phyloP scores from a whole-genome alignment of 2,329 filamentous ascomycete species.

The Neospermospora avenae region DNA sequence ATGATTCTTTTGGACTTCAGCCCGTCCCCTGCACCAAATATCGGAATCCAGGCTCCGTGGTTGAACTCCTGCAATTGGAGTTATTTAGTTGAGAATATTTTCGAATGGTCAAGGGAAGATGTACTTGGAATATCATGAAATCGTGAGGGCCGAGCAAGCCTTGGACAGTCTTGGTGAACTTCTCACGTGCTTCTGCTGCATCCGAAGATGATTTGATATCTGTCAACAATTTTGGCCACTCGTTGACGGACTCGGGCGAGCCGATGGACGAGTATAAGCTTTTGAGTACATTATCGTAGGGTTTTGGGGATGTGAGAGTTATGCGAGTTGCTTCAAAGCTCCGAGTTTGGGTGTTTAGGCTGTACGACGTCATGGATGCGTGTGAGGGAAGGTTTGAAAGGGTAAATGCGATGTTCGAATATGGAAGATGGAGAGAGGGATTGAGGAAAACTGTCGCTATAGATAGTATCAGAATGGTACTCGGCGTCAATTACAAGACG shows the following conservation, averaged over 20 bases:
- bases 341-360: background rate
- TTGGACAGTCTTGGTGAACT: slow-evolving; percentile 9
- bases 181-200: slow-evolving; percentile 6
- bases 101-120: background rate
- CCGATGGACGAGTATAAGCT: slow-evolving; percentile 25
- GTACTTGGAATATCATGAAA: slow-evolving; percentile 26
- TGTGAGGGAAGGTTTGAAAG: background rate
- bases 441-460: background rate
- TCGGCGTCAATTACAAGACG: background rate
- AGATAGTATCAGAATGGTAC: background rate
- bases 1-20: slow-evolving; percentile 22
- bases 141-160: slow-evolving; percentile 19
- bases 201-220: slow-evolving; percentile 1
- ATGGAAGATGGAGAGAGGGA: background rate
- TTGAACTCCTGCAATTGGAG: slow-evolving; percentile 18
- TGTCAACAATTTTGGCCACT: slow-evolving; percentile 6
- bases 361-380: background rate
- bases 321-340: slow-evolving; percentile 1
- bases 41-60: slow-evolving; percentile 23
- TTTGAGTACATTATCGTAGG: slow-evolving; percentile 14
- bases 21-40: slow-evolving; percentile 18
- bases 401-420: background rate
- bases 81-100: background rate
- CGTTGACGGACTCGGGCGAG: background rate
- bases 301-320: slow-evolving; percentile 10